Conservation (phyloP, 106 monocot genomes). For the Dendrobium chrysotoxum region DNA sequence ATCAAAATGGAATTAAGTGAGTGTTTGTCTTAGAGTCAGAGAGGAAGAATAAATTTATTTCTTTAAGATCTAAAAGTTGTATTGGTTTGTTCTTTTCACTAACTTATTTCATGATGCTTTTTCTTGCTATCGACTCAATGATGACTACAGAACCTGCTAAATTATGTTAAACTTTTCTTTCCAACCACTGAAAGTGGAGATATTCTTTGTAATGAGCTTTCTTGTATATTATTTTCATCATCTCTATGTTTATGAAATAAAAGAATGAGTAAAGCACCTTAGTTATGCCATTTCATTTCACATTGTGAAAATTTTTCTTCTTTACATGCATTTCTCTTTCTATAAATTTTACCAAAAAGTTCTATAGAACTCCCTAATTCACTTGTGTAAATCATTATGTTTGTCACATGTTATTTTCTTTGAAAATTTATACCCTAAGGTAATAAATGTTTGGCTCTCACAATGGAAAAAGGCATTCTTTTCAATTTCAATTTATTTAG, state of each 20-base stretch:
- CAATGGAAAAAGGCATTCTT: background rate
- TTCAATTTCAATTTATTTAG: background rate
- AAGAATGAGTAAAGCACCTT: background rate
- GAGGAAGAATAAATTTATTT: no score
- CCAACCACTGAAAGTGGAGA: background rate
- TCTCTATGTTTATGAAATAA: background rate
- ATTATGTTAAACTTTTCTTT: background rate
- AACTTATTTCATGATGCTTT: no score
- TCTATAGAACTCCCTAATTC: background rate
- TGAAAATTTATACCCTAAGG: background rate
- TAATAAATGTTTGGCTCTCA: background rate
- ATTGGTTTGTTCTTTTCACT: no score
- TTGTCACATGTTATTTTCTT: no score
- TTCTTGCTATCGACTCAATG: no score
- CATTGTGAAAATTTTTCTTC: background rate
- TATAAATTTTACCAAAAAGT: background rate
- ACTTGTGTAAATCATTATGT: background rate
- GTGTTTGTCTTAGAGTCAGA: no score
- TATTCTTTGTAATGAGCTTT: background rate
- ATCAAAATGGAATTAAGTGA: no score
- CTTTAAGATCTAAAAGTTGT: no score
- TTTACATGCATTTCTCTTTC: background rate
- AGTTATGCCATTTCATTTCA: background rate
- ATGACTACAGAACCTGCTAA: no score
- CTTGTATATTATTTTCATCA: background rate